A percentile compares a stretch with the other conserved stretches of the same genome.
phyloP scores from a whole-genome alignment of 176 grass and related monocot species.

The Aegilops speltoides region DNA sequence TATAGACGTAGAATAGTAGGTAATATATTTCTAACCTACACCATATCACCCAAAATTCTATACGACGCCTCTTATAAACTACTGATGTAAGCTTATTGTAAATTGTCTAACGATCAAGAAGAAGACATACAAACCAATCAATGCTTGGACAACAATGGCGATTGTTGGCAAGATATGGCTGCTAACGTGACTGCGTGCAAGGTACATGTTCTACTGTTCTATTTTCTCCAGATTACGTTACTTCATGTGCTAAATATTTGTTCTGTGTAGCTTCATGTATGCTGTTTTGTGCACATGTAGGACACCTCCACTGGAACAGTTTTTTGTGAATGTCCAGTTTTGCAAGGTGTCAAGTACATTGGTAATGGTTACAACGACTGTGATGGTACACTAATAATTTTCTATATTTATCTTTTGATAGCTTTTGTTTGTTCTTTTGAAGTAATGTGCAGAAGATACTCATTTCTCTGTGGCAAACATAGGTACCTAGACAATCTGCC shows the following conservation, averaged over 20 bases:
- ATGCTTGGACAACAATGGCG: slow-evolving; percentile 90
- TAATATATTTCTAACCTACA: too few species aligned
- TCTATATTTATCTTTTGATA: not conserved
- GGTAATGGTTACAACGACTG: slow-evolving; percentile 91
- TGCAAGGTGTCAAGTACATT: slow-evolving; percentile 77
- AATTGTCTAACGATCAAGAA: too few species aligned
- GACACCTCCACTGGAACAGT: slow-evolving; percentile 88
- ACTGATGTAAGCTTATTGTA: too few species aligned
- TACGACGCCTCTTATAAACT: too few species aligned
- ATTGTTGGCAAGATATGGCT: slow-evolving; percentile 80
- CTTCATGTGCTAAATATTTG: not conserved
- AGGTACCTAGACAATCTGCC: too few species aligned
- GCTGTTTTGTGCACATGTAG: slow-evolving; percentile 35
- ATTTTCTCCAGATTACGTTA: too few species aligned
- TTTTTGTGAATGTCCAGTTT: slow-evolving; percentile 79
- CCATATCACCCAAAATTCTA: too few species aligned
- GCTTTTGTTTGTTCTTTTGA: too few species aligned
- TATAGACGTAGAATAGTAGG: too few species aligned
- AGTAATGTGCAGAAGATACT: too few species aligned
- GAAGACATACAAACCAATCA: slow-evolving; percentile 87
- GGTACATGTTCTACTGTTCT: slow-evolving; percentile 42
- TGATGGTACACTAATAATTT: slow-evolving; percentile 50
- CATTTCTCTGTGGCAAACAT: too few species aligned
- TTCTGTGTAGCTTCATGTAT: slow-evolving; percentile 11
- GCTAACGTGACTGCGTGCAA: slow-evolving; percentile 89